Evolutionary conservation across 805 yeast genomes (phyloP).

Genomic region (Priceomyces melissophilus): DNA sequence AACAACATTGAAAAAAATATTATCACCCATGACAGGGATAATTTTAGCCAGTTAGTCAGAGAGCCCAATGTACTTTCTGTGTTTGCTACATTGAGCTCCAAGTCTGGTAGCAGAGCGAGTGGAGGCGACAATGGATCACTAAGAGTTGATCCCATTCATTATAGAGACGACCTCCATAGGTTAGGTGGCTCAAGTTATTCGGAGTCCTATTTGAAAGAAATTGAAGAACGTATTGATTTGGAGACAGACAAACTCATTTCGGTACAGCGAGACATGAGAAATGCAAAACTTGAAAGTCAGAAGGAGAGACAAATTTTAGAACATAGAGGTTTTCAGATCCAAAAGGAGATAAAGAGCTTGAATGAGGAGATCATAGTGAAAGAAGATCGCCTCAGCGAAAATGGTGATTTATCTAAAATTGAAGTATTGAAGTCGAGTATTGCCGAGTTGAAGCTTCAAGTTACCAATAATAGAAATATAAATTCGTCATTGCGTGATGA

Average conservation of each 20-base stretch:
- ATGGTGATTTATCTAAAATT: conserved; percentile 42
- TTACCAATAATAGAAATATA: conserved; percentile 24
- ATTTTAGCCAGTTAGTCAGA: conserved; percentile 44
- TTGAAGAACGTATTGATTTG: conserved; percentile 13
- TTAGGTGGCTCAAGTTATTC: conserved; percentile 18
- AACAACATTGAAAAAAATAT: conserved; percentile 57
- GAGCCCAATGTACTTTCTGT: conserved; percentile 40
- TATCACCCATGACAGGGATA: conserved; percentile 47
- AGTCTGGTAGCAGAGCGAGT: conserved; percentile 45
- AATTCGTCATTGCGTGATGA: conserved; percentile 26
- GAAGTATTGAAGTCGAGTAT: conserved; percentile 33
- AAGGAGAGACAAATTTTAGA: conserved; percentile 13
- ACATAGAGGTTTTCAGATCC: conserved; percentile 9
- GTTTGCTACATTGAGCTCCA: conserved; percentile 38
- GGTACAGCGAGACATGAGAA: conserved; percentile 14
- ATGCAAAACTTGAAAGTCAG: conserved; percentile 8
- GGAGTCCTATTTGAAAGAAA: conserved; percentile 12
- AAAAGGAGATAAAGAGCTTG: conserved; percentile 9
- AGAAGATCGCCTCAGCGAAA: conserved; percentile 40
- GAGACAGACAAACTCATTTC: conserved; percentile 13
- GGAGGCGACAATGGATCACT: conserved; percentile 41
- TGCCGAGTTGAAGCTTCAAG: conserved; percentile 24
- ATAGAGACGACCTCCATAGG: conserved; percentile 28
- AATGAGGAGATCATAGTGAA: conserved; percentile 27
- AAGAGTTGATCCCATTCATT: conserved; percentile 52